Base-by-base conservation (phyloP, 352 stramenopile species). In the Phytophthora melonis region DNA sequence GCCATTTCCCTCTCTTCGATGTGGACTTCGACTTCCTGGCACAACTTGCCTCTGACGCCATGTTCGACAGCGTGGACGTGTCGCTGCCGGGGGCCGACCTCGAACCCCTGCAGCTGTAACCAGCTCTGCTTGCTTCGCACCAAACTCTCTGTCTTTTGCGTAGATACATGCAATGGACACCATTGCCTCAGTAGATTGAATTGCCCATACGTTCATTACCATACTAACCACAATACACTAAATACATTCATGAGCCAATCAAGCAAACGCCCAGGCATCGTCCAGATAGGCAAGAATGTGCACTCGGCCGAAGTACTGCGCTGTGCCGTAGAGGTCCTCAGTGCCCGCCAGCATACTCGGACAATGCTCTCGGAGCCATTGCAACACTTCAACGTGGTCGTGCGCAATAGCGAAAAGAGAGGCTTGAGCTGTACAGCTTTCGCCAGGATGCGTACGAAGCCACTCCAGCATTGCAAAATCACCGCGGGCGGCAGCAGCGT, bases 391-490 rank as follows among this genome's bases (percentile, higher is more conserved):
- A 19, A 78, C 32, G 60, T 78, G 66, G 49, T 78, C 66, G 18
- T 72, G 53, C n/a, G 61, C 60, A 7, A 78, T 39, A 23, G 66
- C 71, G 19, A 72, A 64, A 36, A 75, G 30, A n/a, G 71, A 73
- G 4, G 66, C 71, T 32, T 75, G 54, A 25, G 60, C 50, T n/a
- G 55, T 68, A 50, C 60, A 70, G 16, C 47, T 23, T 47, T 54
- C 36, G 10, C 36, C 7, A 21, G 32, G 36, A 18, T 75, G 54
- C 8, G 47, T 41, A 21, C 45, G 67, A 34, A 79, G 58, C 72
- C 72, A 79, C 32, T 79, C 63, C 25, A 79, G 25, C 68, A 76
- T 66, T 6, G 25, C 41, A 13, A 79, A 55, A 36, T 79, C 61
- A 10, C 47, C 61, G 23, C 30, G 30, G 11, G 49, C 68, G 53